These are phyloP conservation scores for Aspergillus haitiensis DNA, from an alignment of 495 filamentous ascomycete species.

Conservation along the genomic window DNA sequence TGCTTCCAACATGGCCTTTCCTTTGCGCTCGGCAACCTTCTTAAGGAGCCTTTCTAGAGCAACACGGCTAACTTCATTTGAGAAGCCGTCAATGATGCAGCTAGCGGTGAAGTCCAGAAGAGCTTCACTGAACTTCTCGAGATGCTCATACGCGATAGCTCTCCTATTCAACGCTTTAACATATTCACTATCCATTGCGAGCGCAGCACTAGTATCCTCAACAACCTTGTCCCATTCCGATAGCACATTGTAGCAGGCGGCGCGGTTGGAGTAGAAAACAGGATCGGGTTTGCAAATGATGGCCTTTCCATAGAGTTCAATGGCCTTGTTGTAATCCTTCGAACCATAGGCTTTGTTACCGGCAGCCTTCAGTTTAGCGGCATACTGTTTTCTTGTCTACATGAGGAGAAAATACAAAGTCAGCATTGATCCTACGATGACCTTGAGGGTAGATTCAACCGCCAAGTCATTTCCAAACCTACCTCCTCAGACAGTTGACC, in stretches of 20 bases:
- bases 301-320: slow-evolving; percentile 90
- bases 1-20: slow-evolving; percentile 74
- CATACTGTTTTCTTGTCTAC: slow-evolving; percentile 69
- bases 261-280: slow-evolving; percentile 97
- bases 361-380: slow-evolving; percentile 86
- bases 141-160: slow-evolving; percentile 93
- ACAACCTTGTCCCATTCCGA: slow-evolving; percentile 93
- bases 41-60: slow-evolving; percentile 91
- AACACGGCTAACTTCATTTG: slow-evolving; percentile 81
- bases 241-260: slow-evolving; percentile 93
- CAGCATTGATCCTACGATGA: not conserved
- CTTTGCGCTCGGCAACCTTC: slow-evolving; percentile 94
- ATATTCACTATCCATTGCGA: slow-evolving; percentile 90
- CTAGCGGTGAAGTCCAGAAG: slow-evolving; percentile 96
- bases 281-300: slow-evolving; percentile 96
- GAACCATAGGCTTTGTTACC: slow-evolving; percentile 95
- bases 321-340: slow-evolving; percentile 89
- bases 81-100: slow-evolving; percentile 97
- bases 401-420: slow-evolving; percentile 16
- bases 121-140: slow-evolving; percentile 87
- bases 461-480: slow-evolving; percentile 18
- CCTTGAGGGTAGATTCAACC: not conserved
- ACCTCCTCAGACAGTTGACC: slow-evolving; percentile 66
- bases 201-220: slow-evolving; percentile 92
- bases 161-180: slow-evolving; percentile 96